Evolutionary conservation across 495 filamentous ascomycete genomes (phyloP), one percentile per base, ranked within the genome.

Genomic region (Aspergillus leporis): DNA sequence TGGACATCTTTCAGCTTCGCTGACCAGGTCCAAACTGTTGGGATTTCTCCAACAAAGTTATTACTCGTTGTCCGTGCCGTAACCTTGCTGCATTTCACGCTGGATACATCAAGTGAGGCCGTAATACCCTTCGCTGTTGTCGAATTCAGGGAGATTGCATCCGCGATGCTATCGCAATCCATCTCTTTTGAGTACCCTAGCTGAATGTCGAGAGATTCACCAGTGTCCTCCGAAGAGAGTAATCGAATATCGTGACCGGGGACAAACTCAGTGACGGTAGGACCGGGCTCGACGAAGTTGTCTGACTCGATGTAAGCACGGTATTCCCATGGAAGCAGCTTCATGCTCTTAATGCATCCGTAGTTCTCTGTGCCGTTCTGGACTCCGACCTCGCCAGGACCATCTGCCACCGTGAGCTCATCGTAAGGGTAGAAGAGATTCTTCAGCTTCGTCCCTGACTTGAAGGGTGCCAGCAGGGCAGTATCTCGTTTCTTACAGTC

Each of bases 391-490:
- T 73, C 73, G 0, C 67, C 66, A 0, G 71, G 69, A 19, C 74
- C 58, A 23, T 68, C 61, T 32, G 69, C 67, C 14, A 89, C 65
- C 0, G 64, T 77, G 31, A 80, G 64, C 61, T 87, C 80, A 23
- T 86, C 84, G 53, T 84, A 82, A 0, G 86, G 85, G 60, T 79
- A 85, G 66, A 89, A 87, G 16, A 91, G 66, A 66, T 89, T 88
- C 63, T 81, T 82, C 61, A 90, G 85, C 0, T 78, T 82, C 31
- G 75, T 82, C n/a, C 78, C 81, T 0, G 72, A 72, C 12, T 74
- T 70, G 59, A 85, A 90, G 0, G 88, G 83, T 8, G 87, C 71
- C 53, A 90, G 70, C 47, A 90, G 74, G 0, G 83, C 81, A 2
- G 65, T 57, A 16, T 70, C 49, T 58, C n/a, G 66, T 61, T 81